Percentiles rank a stretch among this genome's conserved stretches.
These are phyloP conservation scores for Didymella pomorum DNA, from an alignment of 2,329 filamentous ascomycete genomes.

Conservation along the genomic window DNA sequence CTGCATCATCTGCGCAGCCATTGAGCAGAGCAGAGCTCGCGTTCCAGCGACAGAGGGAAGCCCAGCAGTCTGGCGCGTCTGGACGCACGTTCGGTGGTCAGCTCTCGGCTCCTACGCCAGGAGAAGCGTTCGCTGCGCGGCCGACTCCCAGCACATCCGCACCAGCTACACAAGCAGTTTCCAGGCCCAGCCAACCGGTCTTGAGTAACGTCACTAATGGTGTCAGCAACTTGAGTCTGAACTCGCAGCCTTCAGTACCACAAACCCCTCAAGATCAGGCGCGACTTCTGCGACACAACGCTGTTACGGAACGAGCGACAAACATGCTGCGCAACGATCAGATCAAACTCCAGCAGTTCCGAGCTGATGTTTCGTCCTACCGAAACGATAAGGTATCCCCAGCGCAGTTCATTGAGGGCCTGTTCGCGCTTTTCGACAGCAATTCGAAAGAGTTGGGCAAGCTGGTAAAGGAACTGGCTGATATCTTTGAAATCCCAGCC, in stretches of 20 bases:
- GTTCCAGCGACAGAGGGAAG: constrained; percentile 89
- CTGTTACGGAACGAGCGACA: constrained; percentile 84
- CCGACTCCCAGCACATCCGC: constrained; percentile 53
- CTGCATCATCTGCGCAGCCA: constrained; percentile 78
- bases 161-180: constrained; percentile 51
- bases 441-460: constrained; percentile 84
- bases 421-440: constrained; percentile 87
- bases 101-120: constrained; percentile 65
- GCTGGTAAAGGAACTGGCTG: constrained; percentile 87
- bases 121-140: constrained; percentile 56
- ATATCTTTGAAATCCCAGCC: constrained; percentile 83
- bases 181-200: constrained; percentile 39
- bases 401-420: constrained; percentile 80
- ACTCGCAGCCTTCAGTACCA: constrained; percentile 40
- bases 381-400: constrained; percentile 74
- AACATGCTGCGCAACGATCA: constrained; percentile 81
- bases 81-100: constrained; percentile 86
- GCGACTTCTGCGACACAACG: constrained; percentile 78
- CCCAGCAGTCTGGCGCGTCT: constrained; percentile 84
- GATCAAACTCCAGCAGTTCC: constrained; percentile 79
- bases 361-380: constrained; percentile 79
- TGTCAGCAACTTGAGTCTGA: constrained; percentile 38
- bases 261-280: constrained; percentile 79
- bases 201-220: constrained; percentile 31
- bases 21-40: constrained; percentile 87